Percentiles rank a stretch among this genome's conserved stretches.
These are phyloP conservation scores for Backusella luteola DNA, from an alignment of 192 early-diverging fungal genomes.

Conservation along the genomic window DNA sequence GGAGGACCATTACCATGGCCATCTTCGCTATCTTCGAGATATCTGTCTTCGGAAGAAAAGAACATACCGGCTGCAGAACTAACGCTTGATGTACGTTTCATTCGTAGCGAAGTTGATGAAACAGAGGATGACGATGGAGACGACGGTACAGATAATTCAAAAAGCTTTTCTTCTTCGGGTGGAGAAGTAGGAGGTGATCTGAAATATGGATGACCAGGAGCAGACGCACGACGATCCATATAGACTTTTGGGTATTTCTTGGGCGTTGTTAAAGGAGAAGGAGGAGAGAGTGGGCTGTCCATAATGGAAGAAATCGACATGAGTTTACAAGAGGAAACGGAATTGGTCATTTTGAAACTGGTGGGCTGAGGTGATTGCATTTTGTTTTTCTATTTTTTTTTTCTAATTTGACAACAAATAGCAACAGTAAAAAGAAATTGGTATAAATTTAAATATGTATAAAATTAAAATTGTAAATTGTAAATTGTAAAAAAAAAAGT, in stretches of 20 bases:
- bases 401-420: neutral
- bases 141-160: conserved; percentile 12
- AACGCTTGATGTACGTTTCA: neutral
- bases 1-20: conserved; percentile 18
- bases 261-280: neutral
- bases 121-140: conserved; percentile 15
- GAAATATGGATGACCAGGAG: conserved; percentile 10
- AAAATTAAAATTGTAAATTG: too few relatives aligned
- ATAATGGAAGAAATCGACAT: conserved; percentile 33
- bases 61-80: neutral
- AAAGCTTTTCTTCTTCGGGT: conserved; percentile 7
- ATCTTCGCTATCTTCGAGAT: neutral
- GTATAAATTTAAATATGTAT: neutral
- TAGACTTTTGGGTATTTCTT: conserved; percentile 4
- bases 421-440: neutral
- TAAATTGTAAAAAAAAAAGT: neutral
- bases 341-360: neutral
- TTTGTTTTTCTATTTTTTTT: neutral
- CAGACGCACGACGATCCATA: conserved; percentile 2
- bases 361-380: conserved; percentile 13
- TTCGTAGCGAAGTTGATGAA: neutral
- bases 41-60: neutral
- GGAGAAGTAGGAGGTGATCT: conserved; percentile 23
- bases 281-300: conserved; percentile 15
- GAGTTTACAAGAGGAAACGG: conserved; percentile 11